Evolutionary conservation across 2,329 filamentous ascomycete species (phyloP).

Genomic region (Fusarium setosum): DNA sequence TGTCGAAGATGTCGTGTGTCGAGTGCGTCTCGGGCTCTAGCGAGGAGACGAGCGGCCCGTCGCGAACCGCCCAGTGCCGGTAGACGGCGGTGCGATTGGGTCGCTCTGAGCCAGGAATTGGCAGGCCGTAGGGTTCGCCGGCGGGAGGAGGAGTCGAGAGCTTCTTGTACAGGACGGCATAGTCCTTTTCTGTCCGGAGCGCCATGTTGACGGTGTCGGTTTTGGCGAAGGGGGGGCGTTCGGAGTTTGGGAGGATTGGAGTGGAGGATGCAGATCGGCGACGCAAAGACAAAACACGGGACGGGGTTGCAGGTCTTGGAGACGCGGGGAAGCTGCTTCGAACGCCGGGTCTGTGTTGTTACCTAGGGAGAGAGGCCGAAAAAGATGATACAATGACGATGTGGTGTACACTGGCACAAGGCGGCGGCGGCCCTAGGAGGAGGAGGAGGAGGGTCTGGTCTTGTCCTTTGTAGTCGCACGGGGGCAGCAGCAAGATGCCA

Average conservation of each 20-base stretch:
- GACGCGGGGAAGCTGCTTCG: constrained; percentile 16
- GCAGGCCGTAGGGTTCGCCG: constrained; percentile 81
- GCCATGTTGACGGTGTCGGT: constrained; percentile 45
- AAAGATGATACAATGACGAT: constrained; percentile 5
- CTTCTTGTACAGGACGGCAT: constrained; percentile 59
- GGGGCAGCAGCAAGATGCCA: not conserved
- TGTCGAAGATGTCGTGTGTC: constrained; percentile 84
- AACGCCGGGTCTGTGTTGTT: constrained; percentile 8
- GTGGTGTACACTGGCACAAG: constrained; percentile 22
- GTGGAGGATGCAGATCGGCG: constrained; percentile 16
- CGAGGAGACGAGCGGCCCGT: constrained; percentile 77
- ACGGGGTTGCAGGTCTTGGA: constrained; percentile 8
- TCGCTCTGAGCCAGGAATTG: constrained; percentile 79
- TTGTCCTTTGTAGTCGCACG: not conserved
- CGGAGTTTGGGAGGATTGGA: not conserved
- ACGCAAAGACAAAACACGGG: constrained; percentile 18
- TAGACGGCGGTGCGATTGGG: constrained; percentile 82
- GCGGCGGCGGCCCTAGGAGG: not conserved
- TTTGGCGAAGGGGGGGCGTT: constrained; percentile 3
- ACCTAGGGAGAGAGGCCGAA: not conserved
- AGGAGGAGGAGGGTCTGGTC: not conserved
- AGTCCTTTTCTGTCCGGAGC: constrained; percentile 44
- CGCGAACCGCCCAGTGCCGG: constrained; percentile 81
- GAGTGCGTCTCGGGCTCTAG: constrained; percentile 78
- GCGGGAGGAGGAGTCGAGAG: constrained; percentile 73